Conservation (phyloP, 331 rosid species). For the Phaseolus coccineus region DNA sequence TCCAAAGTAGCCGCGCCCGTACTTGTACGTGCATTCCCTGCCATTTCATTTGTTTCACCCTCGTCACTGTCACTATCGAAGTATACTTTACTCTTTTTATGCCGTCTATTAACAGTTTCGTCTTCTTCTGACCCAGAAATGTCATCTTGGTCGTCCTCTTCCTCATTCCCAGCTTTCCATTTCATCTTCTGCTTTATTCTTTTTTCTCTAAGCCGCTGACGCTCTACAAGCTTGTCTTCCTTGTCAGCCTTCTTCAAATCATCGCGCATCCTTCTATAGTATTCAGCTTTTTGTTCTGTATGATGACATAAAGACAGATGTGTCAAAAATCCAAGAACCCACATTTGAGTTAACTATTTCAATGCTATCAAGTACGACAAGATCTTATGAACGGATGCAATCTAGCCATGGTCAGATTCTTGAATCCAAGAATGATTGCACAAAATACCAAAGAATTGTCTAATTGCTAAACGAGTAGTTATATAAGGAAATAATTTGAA, state of each 20-base stretch:
- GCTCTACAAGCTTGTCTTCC: conserved; percentile 75
- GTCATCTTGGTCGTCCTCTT: conserved; percentile 50
- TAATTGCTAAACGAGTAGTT: background rate
- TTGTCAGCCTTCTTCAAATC: conserved; percentile 76
- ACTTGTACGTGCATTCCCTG: conserved; percentile 25
- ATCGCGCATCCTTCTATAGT: conserved; percentile 76
- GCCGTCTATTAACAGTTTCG: conserved; percentile 43
- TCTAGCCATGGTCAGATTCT: background rate
- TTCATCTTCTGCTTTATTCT: conserved; percentile 76
- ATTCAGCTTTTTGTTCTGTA: conserved; percentile 73
- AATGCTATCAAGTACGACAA: background rate
- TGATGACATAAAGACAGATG: background rate
- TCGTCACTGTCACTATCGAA: conserved; percentile 69
- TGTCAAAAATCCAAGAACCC: conserved; percentile 6
- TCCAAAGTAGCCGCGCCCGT: conserved; percentile 54
- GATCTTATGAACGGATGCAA: background rate
- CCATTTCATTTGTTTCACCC: conserved; percentile 51
- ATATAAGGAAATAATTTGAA: background rate
- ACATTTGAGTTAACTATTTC: background rate
- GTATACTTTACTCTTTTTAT: conserved; percentile 63
- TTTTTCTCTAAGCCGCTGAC: conserved; percentile 71
- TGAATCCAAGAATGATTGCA: conserved; percentile 28
- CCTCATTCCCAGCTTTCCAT: conserved; percentile 62
- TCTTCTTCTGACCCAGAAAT: conserved; percentile 66
- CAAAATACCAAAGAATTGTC: background rate